Evolutionary conservation across 768 basidiomycete genomes (phyloP).

Genomic region (Suillus cothurnatus): DNA sequence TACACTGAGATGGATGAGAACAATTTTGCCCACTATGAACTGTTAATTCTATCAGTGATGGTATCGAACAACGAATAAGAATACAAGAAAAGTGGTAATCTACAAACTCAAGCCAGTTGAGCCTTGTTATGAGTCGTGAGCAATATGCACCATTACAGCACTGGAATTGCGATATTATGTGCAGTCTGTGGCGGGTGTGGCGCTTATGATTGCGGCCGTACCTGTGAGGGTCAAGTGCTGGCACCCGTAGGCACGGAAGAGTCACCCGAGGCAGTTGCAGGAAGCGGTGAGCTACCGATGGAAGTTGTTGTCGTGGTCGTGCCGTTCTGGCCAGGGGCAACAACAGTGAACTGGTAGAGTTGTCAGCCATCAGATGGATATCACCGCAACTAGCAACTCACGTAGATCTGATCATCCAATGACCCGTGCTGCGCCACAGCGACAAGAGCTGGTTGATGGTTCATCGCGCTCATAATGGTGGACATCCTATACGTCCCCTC

Average conservation of each 20-base stretch:
- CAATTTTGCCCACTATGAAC: not conserved
- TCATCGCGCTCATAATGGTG: constrained; percentile 47
- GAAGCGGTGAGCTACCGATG: not conserved
- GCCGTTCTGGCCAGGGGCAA: constrained; percentile 12
- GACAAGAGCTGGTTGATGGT: constrained; percentile 44
- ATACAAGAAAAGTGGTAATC: not conserved
- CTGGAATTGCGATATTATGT: not conserved
- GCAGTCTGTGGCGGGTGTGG: not conserved
- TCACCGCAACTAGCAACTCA: constrained; percentile 28
- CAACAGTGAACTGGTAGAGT: constrained; percentile 29
- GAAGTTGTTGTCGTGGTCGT: constrained; percentile 15
- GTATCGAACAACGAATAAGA: not conserved
- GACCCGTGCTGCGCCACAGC: constrained; percentile 42
- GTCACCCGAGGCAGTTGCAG: not conserved
- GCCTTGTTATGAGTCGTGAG: not conserved
- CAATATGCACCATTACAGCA: not conserved
- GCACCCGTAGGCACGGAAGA: not conserved
- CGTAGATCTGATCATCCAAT: constrained; percentile 45
- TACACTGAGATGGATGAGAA: constrained; percentile 16
- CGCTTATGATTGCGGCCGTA: not conserved
- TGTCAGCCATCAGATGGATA: not conserved
- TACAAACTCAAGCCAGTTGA: constrained; percentile 6
- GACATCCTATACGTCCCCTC: constrained; percentile 52
- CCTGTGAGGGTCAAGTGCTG: not conserved
- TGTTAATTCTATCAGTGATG: not conserved